phyloP scores from a whole-genome alignment of 176 grass and related monocot species.

The Carex kokanica region DNA sequence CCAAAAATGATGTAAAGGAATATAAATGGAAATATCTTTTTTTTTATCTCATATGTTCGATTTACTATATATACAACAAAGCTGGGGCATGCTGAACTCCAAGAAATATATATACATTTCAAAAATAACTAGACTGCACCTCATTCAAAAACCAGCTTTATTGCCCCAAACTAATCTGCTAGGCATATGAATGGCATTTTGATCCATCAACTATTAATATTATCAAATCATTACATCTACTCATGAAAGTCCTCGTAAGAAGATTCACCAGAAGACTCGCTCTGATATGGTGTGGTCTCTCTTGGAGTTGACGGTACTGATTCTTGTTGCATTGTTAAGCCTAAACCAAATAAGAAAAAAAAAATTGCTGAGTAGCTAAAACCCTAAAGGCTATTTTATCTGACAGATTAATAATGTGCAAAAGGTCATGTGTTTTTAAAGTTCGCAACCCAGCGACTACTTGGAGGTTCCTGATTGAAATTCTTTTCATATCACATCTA shows the following conservation, averaged over 20 bases:
- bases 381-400: not conserved
- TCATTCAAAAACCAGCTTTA: constrained; percentile 21
- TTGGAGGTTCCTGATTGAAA: not conserved
- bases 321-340: constrained; percentile 54
- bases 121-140: constrained; percentile 12
- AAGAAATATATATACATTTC: constrained; percentile 17
- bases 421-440: not conserved
- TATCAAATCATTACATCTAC: too few relatives aligned
- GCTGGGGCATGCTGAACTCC: not conserved
- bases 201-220: not conserved
- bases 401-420: not conserved
- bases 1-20: not conserved
- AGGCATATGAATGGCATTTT: not conserved
- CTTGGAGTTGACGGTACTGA: constrained; percentile 80
- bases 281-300: constrained; percentile 79
- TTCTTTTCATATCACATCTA: not conserved
- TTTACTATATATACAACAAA: constrained; percentile 21
- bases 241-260: constrained; percentile 93
- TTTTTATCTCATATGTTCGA: constrained; percentile 10
- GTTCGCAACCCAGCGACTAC: not conserved
- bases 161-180: constrained; percentile 10
- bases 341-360: constrained; percentile 30
- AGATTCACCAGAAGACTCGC: constrained; percentile 75
- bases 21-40: not conserved
- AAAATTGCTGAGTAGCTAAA: not conserved